A percentile compares a stretch with the other conserved stretches of the same genome.
phyloP scores from a whole-genome alignment of 177 flowering plant genomes.

The Vitis hybrid region DNA sequence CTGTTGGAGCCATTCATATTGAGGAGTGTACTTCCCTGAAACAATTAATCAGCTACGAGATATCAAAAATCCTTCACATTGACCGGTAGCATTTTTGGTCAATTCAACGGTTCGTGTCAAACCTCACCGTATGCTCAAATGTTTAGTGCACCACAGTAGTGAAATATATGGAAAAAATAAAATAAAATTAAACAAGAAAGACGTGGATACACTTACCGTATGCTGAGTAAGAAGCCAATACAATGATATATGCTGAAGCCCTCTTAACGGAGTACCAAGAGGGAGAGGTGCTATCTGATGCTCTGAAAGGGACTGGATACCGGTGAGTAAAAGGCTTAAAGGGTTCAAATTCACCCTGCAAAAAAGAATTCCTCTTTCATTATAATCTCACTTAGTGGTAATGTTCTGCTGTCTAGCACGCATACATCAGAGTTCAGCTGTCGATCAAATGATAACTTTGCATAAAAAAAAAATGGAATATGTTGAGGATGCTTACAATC shows the following conservation, averaged over 20 bases:
- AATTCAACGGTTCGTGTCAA: too few relatives aligned
- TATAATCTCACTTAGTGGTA: too few relatives aligned
- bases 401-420: too few relatives aligned
- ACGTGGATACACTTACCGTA: slow-evolving; percentile 38
- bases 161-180: background rate
- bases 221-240: slow-evolving; percentile 60
- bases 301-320: slow-evolving; percentile 40
- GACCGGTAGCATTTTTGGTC: too few relatives aligned
- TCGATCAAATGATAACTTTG: background rate
- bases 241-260: slow-evolving; percentile 66
- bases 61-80: background rate
- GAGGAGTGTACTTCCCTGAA: slow-evolving; percentile 62
- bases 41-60: background rate
- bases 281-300: slow-evolving; percentile 49
- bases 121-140: too few relatives aligned
- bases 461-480: background rate
- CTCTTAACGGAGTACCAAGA: slow-evolving; percentile 73
- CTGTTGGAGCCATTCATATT: slow-evolving; percentile 44
- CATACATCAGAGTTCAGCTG: too few relatives aligned
- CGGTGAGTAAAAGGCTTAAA: slow-evolving; percentile 57
- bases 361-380: background rate
- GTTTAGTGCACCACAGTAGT: background rate
- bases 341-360: slow-evolving; percentile 55
- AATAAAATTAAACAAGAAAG: background rate
- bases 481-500: slow-evolving; percentile 38